Percentiles rank a stretch among this genome's conserved stretches.
Conservation (phyloP, 306 rosid species). For the Quercus gilva region DNA sequence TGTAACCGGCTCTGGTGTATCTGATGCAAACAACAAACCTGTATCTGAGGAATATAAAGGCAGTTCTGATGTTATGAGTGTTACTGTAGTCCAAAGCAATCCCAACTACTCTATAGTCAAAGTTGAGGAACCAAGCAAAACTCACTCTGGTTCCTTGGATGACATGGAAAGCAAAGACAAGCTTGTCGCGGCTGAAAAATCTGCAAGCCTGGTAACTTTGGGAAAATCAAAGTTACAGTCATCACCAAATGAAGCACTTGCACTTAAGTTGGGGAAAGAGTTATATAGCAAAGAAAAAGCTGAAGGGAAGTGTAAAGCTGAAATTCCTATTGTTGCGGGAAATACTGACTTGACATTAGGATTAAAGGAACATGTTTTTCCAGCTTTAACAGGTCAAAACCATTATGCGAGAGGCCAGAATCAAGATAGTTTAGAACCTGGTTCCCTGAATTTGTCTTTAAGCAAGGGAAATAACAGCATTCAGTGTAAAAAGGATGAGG, state of each 20-base stretch:
- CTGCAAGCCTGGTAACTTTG: constrained; percentile 22
- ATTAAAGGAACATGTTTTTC: constrained; percentile 39
- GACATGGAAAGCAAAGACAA: constrained; percentile 37
- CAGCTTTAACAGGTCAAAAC: constrained; percentile 26
- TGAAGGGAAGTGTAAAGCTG: constrained; percentile 38
- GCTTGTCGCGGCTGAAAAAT: constrained; percentile 25
- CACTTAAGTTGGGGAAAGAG: constrained; percentile 36
- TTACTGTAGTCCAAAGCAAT: constrained; percentile 28
- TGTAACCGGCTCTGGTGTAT: constrained; percentile 41
- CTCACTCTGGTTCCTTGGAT: constrained; percentile 32
- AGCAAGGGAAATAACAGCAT: constrained; percentile 45
- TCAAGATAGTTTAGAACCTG: constrained; percentile 36
- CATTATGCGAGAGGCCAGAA: constrained; percentile 20
- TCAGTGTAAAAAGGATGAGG: constrained; percentile 27
- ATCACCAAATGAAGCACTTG: constrained; percentile 47
- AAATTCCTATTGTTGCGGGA: constrained; percentile 31
- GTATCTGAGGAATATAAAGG: constrained; percentile 45
- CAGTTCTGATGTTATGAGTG: constrained; percentile 32
- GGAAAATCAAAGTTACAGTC: constrained; percentile 44
- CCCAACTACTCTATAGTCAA: constrained; percentile 30
- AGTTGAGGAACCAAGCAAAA: constrained; percentile 38
- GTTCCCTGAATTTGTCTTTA: constrained; percentile 61
- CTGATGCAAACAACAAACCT: constrained; percentile 34
- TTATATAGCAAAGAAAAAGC: constrained; percentile 21
- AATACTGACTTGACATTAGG: constrained; percentile 48